These are phyloP conservation scores for Eutrema heterophyllum DNA, from an alignment of 345 rosid genomes.

Conservation along the genomic window DNA sequence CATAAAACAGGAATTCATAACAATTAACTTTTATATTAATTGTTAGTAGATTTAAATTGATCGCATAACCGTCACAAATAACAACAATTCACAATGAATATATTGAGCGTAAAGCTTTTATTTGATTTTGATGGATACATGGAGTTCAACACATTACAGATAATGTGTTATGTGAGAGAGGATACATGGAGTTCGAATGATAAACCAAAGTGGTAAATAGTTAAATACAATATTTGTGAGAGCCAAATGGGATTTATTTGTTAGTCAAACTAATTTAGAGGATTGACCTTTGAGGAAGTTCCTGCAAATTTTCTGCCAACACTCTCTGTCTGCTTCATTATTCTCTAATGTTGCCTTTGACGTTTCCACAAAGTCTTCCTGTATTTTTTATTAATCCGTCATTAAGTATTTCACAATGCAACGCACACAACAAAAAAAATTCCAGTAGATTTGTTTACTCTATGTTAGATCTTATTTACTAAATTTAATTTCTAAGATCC, in stretches of 20 bases:
- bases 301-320: constrained; percentile 22
- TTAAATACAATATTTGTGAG: background rate
- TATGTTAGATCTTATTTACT: background rate
- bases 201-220: background rate
- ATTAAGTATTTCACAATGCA: background rate
- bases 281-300: constrained; percentile 23
- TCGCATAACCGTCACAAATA: no score
- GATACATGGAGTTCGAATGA: background rate
- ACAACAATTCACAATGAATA: no score
- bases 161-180: background rate
- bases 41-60: no score
- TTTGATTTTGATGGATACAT: background rate
- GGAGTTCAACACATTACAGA: background rate
- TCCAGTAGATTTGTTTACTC: background rate
- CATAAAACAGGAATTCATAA: no score
- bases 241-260: background rate
- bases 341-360: constrained; percentile 22
- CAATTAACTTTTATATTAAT: no score
- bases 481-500: background rate
- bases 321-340: constrained; percentile 11
- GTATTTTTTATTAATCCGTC: background rate
- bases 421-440: background rate
- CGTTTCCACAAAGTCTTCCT: constrained; percentile 16
- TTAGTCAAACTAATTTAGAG: background rate
- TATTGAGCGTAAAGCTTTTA: no score